Evolutionary conservation across 305 asterid genomes (phyloP), one percentile per base, ranked within the genome.

Genomic region (Rubia balearica): DNA sequence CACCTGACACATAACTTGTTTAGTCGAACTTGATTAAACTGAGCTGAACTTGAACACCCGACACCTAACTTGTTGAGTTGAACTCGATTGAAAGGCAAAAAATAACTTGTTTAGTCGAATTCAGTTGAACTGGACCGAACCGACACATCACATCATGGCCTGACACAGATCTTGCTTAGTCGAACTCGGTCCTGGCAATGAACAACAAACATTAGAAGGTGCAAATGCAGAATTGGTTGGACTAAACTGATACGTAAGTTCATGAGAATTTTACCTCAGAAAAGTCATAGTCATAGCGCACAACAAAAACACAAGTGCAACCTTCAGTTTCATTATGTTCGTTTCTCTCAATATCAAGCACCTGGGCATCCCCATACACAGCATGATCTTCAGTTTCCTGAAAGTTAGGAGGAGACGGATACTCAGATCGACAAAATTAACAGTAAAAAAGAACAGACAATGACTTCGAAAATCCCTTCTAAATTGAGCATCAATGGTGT

Each of bases 281-380:
- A 41, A 67, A 71, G 76, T 88, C 90, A 7, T 65, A 73, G 76
- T 88, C 95, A n/a, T 75, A 90, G n/a, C 86, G 88, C 43, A 90
- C 91, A 8, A 67, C 76, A 77, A 90, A 90, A 72, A 79, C 68
- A 78, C 98, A 92, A 10, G 84, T 77, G 84, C 98, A 92, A 27
- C 59, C 43, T 51, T 76, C 73, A n/a, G 55, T 71, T 11, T 65
- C 69, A 63, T 81, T 83, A 45, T 88, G 96, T 4, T 27, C 16
- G 27, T 67, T 75, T 69, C 86, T 81, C 71, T 82, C 83, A 43
- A 91, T 83, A 61, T 81, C 88, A 76, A 81, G 56, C 27, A 91
- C 72, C n/a, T 69, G 81, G 0, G 97, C 96, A 33, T 91, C 97
- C 24, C 79, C 61, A 76, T 91, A 83, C 27, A 89, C 83, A 7